These are phyloP conservation scores for Tilletia walkeri DNA, from an alignment of 1,284 basidiomycete genomes.

Conservation along the genomic window DNA sequence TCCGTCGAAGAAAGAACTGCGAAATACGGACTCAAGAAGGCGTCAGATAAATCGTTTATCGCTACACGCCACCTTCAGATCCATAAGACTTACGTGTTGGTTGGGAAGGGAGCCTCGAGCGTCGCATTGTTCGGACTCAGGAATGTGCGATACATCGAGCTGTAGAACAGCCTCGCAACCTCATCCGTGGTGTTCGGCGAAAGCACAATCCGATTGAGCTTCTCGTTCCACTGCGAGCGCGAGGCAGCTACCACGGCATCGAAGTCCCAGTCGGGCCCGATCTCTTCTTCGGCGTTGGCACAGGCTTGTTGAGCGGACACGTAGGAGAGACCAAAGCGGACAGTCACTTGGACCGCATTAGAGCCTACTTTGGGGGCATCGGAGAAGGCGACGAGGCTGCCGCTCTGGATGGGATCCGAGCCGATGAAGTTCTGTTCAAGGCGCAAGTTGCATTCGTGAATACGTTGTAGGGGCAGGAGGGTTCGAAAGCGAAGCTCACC, in stretches of 20 bases:
- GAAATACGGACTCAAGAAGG: neutral
- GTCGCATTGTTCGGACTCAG: slow-evolving; percentile 50
- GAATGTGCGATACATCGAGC: slow-evolving; percentile 45
- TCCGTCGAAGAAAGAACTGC: slow-evolving; percentile 38
- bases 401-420: slow-evolving; percentile 36
- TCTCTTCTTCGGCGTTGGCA: slow-evolving; percentile 42
- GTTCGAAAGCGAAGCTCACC: too few species aligned
- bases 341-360: slow-evolving; percentile 24
- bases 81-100: neutral
- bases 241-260: slow-evolving; percentile 29
- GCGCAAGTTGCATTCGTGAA: too few species aligned
- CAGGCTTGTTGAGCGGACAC: slow-evolving; percentile 43
- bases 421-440: slow-evolving; percentile 19
- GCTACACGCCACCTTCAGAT: neutral
- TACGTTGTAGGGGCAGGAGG: too few species aligned
- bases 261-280: slow-evolving; percentile 34
- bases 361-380: neutral
- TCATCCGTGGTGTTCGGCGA: slow-evolving; percentile 32
- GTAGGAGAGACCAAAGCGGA: slow-evolving; percentile 43
- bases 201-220: slow-evolving; percentile 41
- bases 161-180: slow-evolving; percentile 42
- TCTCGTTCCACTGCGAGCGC: slow-evolving; percentile 40
- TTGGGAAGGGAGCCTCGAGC: slow-evolving; percentile 20
- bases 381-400: slow-evolving; percentile 33
- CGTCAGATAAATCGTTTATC: slow-evolving; percentile 23